Evolutionary conservation across 192 early-diverging fungal species (phyloP).

Genomic region (Mortierella claussenii): DNA sequence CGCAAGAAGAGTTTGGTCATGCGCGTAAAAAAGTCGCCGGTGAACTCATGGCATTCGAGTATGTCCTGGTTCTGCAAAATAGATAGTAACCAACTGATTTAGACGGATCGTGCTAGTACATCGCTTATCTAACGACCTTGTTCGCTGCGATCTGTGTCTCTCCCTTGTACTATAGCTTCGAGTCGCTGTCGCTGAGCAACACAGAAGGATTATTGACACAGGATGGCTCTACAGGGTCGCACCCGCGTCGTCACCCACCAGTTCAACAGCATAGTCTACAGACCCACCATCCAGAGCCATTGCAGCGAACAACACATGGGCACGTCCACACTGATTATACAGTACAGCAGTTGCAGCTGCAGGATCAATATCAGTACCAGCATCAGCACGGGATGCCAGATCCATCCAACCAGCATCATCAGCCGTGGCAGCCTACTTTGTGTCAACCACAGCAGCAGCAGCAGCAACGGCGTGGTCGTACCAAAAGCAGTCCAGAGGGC

Average conservation of each 20-base stretch:
- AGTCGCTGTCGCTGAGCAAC: slow-evolving; percentile 44
- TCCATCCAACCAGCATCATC: neutral
- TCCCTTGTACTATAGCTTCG: slow-evolving; percentile 11
- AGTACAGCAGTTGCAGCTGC: slow-evolving; percentile 9
- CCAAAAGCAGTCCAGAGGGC: slow-evolving; percentile 9
- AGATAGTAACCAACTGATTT: no score
- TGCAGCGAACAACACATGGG: neutral
- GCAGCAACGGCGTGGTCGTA: slow-evolving; percentile 11
- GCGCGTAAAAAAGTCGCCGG: slow-evolving; percentile 41
- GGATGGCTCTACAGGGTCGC: slow-evolving; percentile 1
- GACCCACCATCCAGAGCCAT: neutral
- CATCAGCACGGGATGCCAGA: neutral
- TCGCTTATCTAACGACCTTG: neutral
- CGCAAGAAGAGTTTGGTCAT: slow-evolving; percentile 9
- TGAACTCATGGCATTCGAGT: slow-evolving; percentile 50
- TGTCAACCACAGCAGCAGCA: neutral
- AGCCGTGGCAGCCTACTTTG: neutral
- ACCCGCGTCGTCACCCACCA: slow-evolving; percentile 2
- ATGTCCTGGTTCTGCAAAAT: slow-evolving; percentile 3
- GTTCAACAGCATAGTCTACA: slow-evolving; percentile 11
- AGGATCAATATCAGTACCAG: slow-evolving; percentile 7
- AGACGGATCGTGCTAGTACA: no score
- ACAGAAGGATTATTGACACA: slow-evolving; percentile 1
- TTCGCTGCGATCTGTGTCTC: neutral
- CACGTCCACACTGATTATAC: neutral